Evolutionary conservation across 805 yeast genomes (phyloP).

Genomic region (Candida tammaniensis): DNA sequence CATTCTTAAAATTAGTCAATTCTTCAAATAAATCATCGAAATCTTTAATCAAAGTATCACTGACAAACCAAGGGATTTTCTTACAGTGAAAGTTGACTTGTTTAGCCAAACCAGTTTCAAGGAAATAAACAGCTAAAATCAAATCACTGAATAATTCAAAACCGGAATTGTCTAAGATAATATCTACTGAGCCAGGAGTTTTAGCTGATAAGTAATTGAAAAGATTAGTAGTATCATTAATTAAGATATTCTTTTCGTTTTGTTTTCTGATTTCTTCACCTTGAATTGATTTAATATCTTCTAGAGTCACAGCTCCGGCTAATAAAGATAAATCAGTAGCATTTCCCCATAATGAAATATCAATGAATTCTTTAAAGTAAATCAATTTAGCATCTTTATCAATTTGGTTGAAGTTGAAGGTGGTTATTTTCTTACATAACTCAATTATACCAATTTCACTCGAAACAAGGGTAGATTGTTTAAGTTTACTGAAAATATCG

Average conservation of each 20-base stretch:
- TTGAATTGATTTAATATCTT: conserved; percentile 87
- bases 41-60: conserved; percentile 90
- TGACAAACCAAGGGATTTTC: conserved; percentile 94
- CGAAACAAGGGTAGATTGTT: conserved; percentile 70
- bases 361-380: conserved; percentile 78
- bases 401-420: conserved; percentile 25
- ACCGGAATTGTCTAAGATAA: conserved; percentile 91
- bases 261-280: conserved; percentile 83
- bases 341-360: conserved; percentile 95
- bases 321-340: conserved; percentile 92
- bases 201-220: conserved; percentile 48
- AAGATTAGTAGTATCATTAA: conserved; percentile 68
- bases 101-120: conserved; percentile 66
- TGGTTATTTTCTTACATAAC: conserved; percentile 59
- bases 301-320: conserved; percentile 77
- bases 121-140: conserved; percentile 29
- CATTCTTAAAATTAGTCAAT: conserved; percentile 40
- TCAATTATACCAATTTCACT: conserved; percentile 79
- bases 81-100: conserved; percentile 82
- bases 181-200: conserved; percentile 56
- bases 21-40: conserved; percentile 57
- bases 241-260: conserved; percentile 74
- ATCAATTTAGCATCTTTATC: conserved; percentile 42
- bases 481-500: conserved; percentile 73
- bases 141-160: conserved; percentile 71